Evolutionary conservation across 306 rosid species (phyloP).

Genomic region (Hippophae rhamnoides): DNA sequence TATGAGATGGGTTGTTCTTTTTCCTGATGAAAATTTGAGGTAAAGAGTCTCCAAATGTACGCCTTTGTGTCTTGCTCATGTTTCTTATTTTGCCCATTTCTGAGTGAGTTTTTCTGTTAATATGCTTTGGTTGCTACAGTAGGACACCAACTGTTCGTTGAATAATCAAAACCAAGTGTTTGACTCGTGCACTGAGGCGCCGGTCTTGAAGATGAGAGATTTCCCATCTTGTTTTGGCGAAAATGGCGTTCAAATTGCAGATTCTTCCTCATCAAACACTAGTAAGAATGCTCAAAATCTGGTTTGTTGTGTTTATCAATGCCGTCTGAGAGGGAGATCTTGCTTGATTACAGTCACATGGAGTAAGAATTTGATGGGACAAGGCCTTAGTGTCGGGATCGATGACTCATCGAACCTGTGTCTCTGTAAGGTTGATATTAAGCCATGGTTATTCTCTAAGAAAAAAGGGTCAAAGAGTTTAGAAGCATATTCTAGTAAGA

Average conservation of each 20-base stretch:
- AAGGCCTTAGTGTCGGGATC: slow-evolving; percentile 68
- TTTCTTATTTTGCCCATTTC: slow-evolving; percentile 7
- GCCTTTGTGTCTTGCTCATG: neutral
- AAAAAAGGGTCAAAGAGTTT: slow-evolving; percentile 80
- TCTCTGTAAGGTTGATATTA: slow-evolving; percentile 87
- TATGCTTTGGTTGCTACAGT: slow-evolving; percentile 17
- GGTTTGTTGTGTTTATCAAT: slow-evolving; percentile 74
- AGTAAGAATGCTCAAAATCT: slow-evolving; percentile 63
- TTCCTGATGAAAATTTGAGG: slow-evolving; percentile 33
- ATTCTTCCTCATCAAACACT: slow-evolving; percentile 69
- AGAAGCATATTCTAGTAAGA: slow-evolving; percentile 62
- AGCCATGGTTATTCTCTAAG: slow-evolving; percentile 92
- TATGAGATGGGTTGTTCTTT: slow-evolving; percentile 29
- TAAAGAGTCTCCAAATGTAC: slow-evolving; percentile 9
- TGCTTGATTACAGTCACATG: slow-evolving; percentile 73
- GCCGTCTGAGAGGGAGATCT: slow-evolving; percentile 58
- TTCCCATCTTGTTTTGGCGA: slow-evolving; percentile 99
- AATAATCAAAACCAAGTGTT: slow-evolving; percentile 12
- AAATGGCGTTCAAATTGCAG: slow-evolving; percentile 87
- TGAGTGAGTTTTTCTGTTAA: slow-evolving; percentile 9
- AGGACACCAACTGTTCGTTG: slow-evolving; percentile 32
- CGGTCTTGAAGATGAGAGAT: slow-evolving; percentile 61
- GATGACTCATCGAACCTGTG: slow-evolving; percentile 79
- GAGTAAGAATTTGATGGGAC: slow-evolving; percentile 93
- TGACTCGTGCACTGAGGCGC: slow-evolving; percentile 23